Base-by-base conservation (phyloP, 2,329 filamentous ascomycete genomes). In the Sarocladium brachiariae region DNA sequence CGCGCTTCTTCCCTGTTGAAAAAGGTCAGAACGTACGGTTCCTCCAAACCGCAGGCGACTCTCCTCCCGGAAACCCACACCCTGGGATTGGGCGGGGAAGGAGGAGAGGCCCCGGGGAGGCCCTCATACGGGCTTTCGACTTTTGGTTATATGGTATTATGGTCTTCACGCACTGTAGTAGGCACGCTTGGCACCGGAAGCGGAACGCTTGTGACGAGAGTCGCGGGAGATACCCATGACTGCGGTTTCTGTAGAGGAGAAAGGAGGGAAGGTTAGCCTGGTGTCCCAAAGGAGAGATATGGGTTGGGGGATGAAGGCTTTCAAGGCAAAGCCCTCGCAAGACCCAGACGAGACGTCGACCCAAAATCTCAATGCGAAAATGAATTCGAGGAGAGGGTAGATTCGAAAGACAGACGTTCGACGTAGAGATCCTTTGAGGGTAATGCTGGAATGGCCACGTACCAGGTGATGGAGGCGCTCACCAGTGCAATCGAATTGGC, bases 171-270 rank as follows among this genome's bases (percentile, higher is more conserved):
- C 78, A 85, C 88, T 84, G 84, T 92, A 93, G 79, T 85, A 87
- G 78, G 87, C 81, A 74, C 87, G 86, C 87, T 99, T 99, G 71
- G 95, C 93, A 83, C 93, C 95, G 75, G 95, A 88, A 76, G 92
- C 91, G 77, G 90, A 91, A 80, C 93, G 91, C 88, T 99, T 99
- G 86, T 99, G 93, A 81, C 93, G 90, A 75, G 90, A 96, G 81
- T 97, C 92, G 81, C 93, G 89, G 78, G 92, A 96, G 81, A 99
- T 97, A 99, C 93, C 88, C 87, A 92, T 92, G 80, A 85, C 88
- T 87, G 84, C 84, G 77, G 78, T 80, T 78, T 80, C 80, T 85
- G 73, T 60, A 65, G 61, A 51, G 54, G n/a, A n/a, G n/a, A n/a
- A n/a, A 51, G 52, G 23, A 50, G 35, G 46, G 24, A 9, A 23